These are phyloP conservation scores for Russula dissimulans DNA, from an alignment of 768 basidiomycete genomes.

Conservation along the genomic window DNA sequence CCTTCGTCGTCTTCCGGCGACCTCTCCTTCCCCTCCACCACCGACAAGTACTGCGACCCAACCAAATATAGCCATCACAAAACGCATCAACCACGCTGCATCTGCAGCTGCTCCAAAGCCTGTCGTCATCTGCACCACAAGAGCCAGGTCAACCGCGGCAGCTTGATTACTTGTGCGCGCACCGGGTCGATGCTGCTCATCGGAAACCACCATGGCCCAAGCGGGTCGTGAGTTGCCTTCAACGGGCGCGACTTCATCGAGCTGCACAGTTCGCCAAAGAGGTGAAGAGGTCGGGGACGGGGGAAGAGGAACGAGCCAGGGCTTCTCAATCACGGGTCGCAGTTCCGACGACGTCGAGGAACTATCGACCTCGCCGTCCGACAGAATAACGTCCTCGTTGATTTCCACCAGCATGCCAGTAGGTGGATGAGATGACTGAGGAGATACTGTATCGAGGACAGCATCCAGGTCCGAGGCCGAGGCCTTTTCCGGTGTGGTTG, in stretches of 20 bases:
- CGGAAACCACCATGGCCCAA: constrained; percentile 9
- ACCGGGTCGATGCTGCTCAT: constrained; percentile 19
- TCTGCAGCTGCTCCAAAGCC: constrained; percentile 64
- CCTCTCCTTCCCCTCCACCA: constrained; percentile 12
- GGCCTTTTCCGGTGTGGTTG: neutral
- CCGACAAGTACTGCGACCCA: constrained; percentile 57
- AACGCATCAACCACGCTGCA: constrained; percentile 71
- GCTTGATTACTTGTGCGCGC: constrained; percentile 32
- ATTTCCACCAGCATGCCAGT: constrained; percentile 8
- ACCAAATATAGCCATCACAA: constrained; percentile 71
- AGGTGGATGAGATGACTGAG: neutral
- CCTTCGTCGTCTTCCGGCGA: neutral
- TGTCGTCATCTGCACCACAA: constrained; percentile 71
- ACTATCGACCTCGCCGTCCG: constrained; percentile 1
- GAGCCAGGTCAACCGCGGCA: constrained; percentile 49
- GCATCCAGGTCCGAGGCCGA: neutral
- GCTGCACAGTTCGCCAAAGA: constrained; percentile 19
- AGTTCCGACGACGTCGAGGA: neutral
- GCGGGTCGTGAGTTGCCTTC: constrained; percentile 1
- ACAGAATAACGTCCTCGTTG: constrained; percentile 1
- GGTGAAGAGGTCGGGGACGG: constrained; percentile 18
- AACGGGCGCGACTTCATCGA: constrained; percentile 3
- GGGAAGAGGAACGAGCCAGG: constrained; percentile 18
- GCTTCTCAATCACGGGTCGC: constrained; percentile 15
- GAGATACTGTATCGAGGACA: neutral